Evolutionary conservation across 768 basidiomycete species (phyloP).

Genomic region (Mycena amicta): DNA sequence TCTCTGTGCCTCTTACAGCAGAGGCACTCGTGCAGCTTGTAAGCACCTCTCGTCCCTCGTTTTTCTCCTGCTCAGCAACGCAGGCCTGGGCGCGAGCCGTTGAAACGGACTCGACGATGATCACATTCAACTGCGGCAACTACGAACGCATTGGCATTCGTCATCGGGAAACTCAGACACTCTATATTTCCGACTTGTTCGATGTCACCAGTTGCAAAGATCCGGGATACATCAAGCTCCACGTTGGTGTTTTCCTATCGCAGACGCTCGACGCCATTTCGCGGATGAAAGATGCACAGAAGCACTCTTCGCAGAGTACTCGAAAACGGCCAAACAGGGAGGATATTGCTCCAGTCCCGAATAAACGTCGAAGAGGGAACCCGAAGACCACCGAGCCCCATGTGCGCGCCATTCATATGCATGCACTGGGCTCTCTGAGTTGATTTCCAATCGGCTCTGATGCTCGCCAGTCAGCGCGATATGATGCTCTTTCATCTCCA

Average conservation of each 20-base stretch:
- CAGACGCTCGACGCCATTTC: neutral
- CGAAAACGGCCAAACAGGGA: neutral
- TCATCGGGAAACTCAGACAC: conserved; percentile 17
- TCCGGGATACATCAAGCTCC: neutral
- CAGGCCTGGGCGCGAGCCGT: neutral
- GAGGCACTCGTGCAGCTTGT: neutral
- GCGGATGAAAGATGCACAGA: neutral
- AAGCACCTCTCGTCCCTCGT: neutral
- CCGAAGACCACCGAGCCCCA: neutral
- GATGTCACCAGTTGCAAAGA: neutral
- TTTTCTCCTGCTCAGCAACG: too few species aligned
- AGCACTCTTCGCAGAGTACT: neutral
- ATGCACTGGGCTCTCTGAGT: too few species aligned
- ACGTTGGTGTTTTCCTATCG: neutral
- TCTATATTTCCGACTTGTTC: conserved; percentile 17
- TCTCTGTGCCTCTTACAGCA: neutral
- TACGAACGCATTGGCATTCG: conserved; percentile 18
- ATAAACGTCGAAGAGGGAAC: neutral
- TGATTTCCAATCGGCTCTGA: too few species aligned
- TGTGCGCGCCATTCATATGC: too few species aligned
- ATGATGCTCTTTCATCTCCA: neutral
- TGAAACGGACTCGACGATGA: conserved; percentile 7
- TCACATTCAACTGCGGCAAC: conserved; percentile 13
- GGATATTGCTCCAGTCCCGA: neutral
- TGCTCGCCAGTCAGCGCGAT: neutral